phyloP scores from a whole-genome alignment of 2,329 filamentous ascomycete species.

The Scopulariopsis brevicaulis region DNA sequence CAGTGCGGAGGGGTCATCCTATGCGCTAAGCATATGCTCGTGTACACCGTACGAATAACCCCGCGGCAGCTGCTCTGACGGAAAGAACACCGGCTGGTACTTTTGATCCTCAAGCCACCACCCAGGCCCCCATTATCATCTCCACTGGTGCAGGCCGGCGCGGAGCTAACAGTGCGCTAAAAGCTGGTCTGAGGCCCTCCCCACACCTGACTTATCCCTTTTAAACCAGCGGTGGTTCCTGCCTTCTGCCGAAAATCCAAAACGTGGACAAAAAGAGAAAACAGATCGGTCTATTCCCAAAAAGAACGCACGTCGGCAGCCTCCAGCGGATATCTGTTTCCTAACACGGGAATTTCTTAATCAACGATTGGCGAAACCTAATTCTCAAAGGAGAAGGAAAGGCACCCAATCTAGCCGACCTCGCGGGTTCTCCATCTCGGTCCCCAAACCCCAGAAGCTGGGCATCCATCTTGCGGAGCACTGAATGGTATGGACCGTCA shows the following conservation, averaged over 20 bases:
- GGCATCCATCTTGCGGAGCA: not conserved
- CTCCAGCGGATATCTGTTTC: not conserved
- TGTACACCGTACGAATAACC: no score
- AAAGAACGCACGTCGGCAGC: not conserved
- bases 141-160: not conserved
- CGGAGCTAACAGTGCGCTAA: not conserved
- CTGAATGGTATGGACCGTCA: not conserved
- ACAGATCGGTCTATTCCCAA: slow-evolving; percentile 1
- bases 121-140: not conserved
- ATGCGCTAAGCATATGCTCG: not conserved
- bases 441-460: not conserved
- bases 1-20: not conserved
- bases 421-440: not conserved
- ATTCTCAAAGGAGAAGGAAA: not conserved
- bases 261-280: slow-evolving; percentile 5
- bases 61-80: no score
- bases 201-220: slow-evolving; percentile 4
- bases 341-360: not conserved
- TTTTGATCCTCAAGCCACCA: not conserved
- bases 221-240: slow-evolving; percentile 4
- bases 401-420: not conserved
- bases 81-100: not conserved
- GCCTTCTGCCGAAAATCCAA: slow-evolving; percentile 1
- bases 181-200: slow-evolving; percentile 2
- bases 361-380: not conserved